Conservation (phyloP, 768 basidiomycete genomes). For the Polyporus arcularius region DNA sequence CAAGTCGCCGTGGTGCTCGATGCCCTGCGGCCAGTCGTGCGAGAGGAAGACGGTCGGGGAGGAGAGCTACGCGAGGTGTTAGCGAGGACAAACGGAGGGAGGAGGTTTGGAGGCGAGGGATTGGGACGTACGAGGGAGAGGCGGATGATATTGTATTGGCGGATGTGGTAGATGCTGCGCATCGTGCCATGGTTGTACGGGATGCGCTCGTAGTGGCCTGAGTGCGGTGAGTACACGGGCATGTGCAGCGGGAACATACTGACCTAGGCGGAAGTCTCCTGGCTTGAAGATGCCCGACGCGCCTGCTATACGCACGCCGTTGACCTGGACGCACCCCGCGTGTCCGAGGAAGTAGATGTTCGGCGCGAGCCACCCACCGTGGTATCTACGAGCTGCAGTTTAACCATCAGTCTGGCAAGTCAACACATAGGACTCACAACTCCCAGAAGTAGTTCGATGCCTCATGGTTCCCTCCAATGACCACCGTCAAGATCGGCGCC, state of each 20-base stretch:
- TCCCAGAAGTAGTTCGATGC: constrained; percentile 98
- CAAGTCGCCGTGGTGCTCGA: constrained; percentile 81
- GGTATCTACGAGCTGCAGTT: constrained; percentile 56
- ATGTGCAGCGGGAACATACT: not conserved
- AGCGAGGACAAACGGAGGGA: not conserved
- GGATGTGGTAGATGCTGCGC: constrained; percentile 87
- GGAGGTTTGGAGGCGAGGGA: not conserved
- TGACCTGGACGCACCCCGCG: constrained; percentile 85
- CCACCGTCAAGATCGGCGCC: constrained; percentile 88
- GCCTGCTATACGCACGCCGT: constrained; percentile 87
- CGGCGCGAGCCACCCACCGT: constrained; percentile 95
- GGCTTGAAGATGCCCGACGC: constrained; percentile 90
- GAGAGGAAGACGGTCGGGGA: constrained; percentile 81
- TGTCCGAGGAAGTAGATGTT: constrained; percentile 96
- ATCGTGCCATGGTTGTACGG: constrained; percentile 77
- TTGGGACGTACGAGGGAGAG: constrained; percentile 62
- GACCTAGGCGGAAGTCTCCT: constrained; percentile 72
- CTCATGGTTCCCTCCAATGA: constrained; percentile 98
- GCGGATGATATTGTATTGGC: constrained; percentile 80
- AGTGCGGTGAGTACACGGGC: not conserved
- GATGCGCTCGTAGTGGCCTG: constrained; percentile 78
- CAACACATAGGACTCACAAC: constrained; percentile 53
- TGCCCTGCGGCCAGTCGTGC: constrained; percentile 93
- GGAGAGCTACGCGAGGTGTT: constrained; percentile 46
- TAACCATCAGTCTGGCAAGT: constrained; percentile 5